Evolutionary conservation across 257 asterid genomes (phyloP).

Genomic region (Gynochthodes officinalis): DNA sequence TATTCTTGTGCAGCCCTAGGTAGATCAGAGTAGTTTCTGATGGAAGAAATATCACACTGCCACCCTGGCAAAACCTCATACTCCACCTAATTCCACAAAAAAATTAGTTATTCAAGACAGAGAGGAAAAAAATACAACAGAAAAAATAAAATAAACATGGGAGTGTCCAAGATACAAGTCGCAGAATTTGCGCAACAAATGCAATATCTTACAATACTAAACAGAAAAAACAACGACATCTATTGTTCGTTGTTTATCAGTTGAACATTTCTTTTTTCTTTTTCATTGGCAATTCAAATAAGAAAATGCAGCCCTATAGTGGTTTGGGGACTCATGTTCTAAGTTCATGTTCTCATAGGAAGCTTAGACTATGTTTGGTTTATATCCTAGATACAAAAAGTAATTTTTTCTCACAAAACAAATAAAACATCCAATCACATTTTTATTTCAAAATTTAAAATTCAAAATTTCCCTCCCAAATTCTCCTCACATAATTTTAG

Average conservation of each 20-base stretch:
- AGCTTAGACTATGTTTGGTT: no score
- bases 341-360: not conserved
- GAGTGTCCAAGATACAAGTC: not conserved
- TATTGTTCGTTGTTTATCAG: not conserved
- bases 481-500: no score
- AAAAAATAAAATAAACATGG: not conserved
- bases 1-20: slow-evolving; percentile 80
- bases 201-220: not conserved
- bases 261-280: not conserved
- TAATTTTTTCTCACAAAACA: no score
- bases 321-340: not conserved
- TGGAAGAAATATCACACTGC: slow-evolving; percentile 71
- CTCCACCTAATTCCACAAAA: slow-evolving; percentile 49
- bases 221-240: not conserved
- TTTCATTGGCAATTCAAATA: not conserved
- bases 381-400: no score
- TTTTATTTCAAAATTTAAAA: no score
- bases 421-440: no score
- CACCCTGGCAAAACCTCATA: slow-evolving; percentile 92
- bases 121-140: not conserved
- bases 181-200: not conserved
- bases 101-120: not conserved
- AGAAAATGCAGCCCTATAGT: not conserved
- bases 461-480: no score
- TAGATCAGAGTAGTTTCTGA: slow-evolving; percentile 78